Base-by-base conservation (phyloP, 1,284 basidiomycete genomes). In the Cutaneotrichosporon arboriforme region DNA sequence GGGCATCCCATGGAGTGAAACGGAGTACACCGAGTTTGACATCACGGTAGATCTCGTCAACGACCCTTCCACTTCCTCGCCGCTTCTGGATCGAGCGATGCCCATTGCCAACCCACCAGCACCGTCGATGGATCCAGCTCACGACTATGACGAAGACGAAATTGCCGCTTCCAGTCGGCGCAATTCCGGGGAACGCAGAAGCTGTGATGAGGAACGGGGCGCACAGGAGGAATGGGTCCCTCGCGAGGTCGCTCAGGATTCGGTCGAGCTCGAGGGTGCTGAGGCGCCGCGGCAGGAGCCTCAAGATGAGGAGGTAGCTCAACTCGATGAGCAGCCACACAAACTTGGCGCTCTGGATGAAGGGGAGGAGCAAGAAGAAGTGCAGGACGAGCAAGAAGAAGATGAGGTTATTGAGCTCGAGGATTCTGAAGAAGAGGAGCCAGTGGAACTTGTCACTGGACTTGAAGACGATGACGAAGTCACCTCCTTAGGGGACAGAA, bases 331-430 rank as follows among this genome's bases (percentile, higher is more conserved):
- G 8, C 17, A 31, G 26, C 26, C 10, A 7, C 26, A 31, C 5
- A 10, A 31, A 31, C 10, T n/a, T n/a, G n/a, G n/a, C n/a, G n/a
- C n/a, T n/a, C n/a, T 17, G 2, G 20, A 22, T 37, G 8, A 20
- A 23, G 26, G 18, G 15, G 46, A 41, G 37, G 43, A 35, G 22
- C 18, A 12, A 5, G 33, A 31, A 5, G 15, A 21, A 2, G 37
- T 40, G 4, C 37, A 48, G 15, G 46, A 40, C 8, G 46, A 33
- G 34, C 42, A 18, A 8, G 45, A 54, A 18, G 52, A 47, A 21
- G 31, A 41, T n/a, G 40, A 47, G 13, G 21, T 15, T 21, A 22
- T 41, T 13, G 40, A 38, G 21, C 40, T 41, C 21, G 40, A 41
- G 14, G 42, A 44, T 13, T 37, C 17, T 14, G 36, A 37, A 14